Evolutionary conservation across 1,284 basidiomycete species (phyloP).

Genomic region (Trichosporon coremiiforme): DNA sequence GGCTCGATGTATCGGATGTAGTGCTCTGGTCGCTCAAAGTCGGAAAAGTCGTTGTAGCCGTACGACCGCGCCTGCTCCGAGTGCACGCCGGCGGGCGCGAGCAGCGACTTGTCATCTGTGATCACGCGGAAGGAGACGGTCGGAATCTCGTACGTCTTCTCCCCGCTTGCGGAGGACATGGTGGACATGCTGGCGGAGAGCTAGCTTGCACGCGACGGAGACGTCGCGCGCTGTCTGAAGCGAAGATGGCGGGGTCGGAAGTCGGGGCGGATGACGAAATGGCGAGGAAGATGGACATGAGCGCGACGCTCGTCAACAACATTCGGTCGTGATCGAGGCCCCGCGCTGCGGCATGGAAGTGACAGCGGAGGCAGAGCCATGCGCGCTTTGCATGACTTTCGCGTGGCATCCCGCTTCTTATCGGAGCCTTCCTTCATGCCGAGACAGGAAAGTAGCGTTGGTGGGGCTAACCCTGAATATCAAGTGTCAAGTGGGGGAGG

Average conservation of each 20-base stretch:
- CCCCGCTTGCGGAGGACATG: slow-evolving; percentile 38
- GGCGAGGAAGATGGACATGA: slow-evolving; percentile 8
- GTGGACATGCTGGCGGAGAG: slow-evolving; percentile 32
- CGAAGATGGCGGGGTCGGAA: background rate
- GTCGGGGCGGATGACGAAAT: background rate
- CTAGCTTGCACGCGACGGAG: slow-evolving; percentile 17
- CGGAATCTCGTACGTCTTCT: slow-evolving; percentile 48
- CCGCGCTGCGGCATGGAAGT: background rate
- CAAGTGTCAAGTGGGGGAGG: slow-evolving; percentile 5
- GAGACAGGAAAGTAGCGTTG: background rate
- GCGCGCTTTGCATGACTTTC: background rate
- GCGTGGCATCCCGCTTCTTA: background rate
- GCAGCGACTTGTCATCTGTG: slow-evolving; percentile 44
- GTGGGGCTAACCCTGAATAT: background rate
- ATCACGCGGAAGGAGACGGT: slow-evolving; percentile 53
- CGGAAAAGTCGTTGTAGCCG: slow-evolving; percentile 71
- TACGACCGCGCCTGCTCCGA: slow-evolving; percentile 50
- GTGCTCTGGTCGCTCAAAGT: slow-evolving; percentile 75
- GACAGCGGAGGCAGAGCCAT: background rate
- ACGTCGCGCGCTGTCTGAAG: background rate
- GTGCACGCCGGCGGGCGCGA: slow-evolving; percentile 46
- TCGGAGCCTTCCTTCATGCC: background rate
- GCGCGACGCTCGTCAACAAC: background rate
- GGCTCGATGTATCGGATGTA: slow-evolving; percentile 94
- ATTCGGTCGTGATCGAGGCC: slow-evolving; percentile 8